Base-by-base conservation (phyloP, 2,329 filamentous ascomycete species). In the Lecanicillium sp. region DNA sequence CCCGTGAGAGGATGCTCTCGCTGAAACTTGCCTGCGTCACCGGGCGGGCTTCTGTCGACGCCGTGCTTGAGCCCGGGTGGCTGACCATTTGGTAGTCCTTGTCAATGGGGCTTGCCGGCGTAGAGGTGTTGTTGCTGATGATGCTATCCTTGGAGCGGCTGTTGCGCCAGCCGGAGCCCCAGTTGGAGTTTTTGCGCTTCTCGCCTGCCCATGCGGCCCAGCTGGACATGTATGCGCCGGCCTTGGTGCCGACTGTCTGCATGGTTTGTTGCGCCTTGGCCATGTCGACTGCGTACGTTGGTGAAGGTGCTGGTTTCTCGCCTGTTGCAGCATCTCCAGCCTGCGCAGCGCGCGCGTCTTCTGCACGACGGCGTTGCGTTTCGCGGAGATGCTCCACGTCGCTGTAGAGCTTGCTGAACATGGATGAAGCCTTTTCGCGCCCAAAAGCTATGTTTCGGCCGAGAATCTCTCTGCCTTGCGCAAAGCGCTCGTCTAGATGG, bases 361-460 rank as follows among this genome's bases (percentile, higher is more conserved):
- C 52, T 35, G 56, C 50, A 29, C 68, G 49, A 40, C 64, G 48
- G 28, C 65, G 43, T 47, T 73, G 56, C 46, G 68, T 58, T 56
- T 73, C 62, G 38, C 67, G 52, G 52, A 71, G 60, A 58, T 55
- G 55, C 61, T 96, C 90, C 62, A 96, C 85, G 50, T 96, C 90
- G 0, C 86, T 77, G 70, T 94, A 96, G 19, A 96, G 70, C 52
- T 79, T 88, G 57, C 84, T 94, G 59, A 95, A 86, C 28, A 92
- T 82, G 4, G 79, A 83, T 15, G 83, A 88, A 1, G 94, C 85
- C 63, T 90, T 94, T 52, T 92, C 87, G 40, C 84, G 81, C 1
- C 92, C 89, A 1, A 83, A 86, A 4, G 85, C 84, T n/a, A 95
- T 59, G 51, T 94, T 89, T 43, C 89, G 81, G n/a, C 86, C 87